Evolutionary conservation across 306 rosid species (phyloP), one percentile per base, ranked within the genome.

Genomic region (Senna tora): DNA sequence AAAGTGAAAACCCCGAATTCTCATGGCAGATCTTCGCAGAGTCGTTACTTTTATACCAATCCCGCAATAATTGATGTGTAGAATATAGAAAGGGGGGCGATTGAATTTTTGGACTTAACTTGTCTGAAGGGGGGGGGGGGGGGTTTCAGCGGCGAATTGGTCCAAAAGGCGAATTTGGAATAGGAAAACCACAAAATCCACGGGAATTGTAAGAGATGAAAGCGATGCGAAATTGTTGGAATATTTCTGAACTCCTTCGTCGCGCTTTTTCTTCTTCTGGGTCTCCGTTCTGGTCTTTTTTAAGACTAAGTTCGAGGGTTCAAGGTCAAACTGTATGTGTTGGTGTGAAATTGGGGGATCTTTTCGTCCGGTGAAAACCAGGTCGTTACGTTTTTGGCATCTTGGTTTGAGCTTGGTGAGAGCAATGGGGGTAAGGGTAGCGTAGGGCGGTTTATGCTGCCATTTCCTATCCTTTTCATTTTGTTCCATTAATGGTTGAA

Each of bases 61-160:
- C 17, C 54, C 21, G n/a, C 10, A 49, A 60, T 12, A 3, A 47
- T 30, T n/a, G 56, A 17, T 3, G 7, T 0, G 21, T 28, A 5
- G 54, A 78, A 50, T 17, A 22, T 9, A 41, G 41, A 32, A 49
- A n/a, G n/a, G 49, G 28, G 36, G 68, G 51, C 19, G 10, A 19
- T 5, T 32, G 72, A 51, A 55, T 60, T 66, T 3, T 36, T 63
- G 74, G 60, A 30, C 38, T 20, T 71, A 71, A 53, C 83, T 38
- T 75, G 69, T 69, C 1, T 0, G 57, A 75, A 67, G 81, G 87
- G n/a, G n/a, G n/a, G n/a, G n/a, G n/a, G n/a, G n/a, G n/a, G n/a
- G n/a, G 84, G 60, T 32, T 51, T 38, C 65, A 17, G 80, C 38
- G 32, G 65, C 21, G 70, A 65, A 59, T 65, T 51, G 78, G 71